These are phyloP conservation scores for Gloeostereum incarnatum DNA, from an alignment of 768 basidiomycete genomes.

Conservation along the genomic window DNA sequence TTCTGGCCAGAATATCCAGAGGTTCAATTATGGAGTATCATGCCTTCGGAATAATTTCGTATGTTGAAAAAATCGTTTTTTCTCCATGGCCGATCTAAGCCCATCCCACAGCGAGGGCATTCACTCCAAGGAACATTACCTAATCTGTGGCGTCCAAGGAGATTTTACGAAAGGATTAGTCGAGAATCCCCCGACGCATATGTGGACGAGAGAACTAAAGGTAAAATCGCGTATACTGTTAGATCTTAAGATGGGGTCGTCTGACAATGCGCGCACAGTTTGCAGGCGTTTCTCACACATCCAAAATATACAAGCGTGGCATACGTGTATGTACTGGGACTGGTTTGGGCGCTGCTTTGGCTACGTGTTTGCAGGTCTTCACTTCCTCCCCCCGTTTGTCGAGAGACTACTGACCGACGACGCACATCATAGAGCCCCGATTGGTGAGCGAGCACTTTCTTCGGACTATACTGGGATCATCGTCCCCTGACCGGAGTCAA, in stretches of 20 bases:
- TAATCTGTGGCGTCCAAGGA: conserved; percentile 80
- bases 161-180: conserved; percentile 75
- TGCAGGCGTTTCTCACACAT: conserved; percentile 77
- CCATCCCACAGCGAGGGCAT: conserved; percentile 48
- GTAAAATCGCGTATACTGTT: conserved; percentile 20
- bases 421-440: conserved; percentile 28
- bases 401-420: conserved; percentile 7
- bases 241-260: neutral
- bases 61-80: conserved; percentile 12
- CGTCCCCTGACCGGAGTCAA: neutral
- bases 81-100: neutral
- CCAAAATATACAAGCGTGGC: conserved; percentile 65
- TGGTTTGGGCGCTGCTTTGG: conserved; percentile 73
- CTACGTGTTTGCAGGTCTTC: conserved; percentile 73
- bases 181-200: conserved; percentile 55
- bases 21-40: conserved; percentile 75
- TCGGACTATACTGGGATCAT: neutral
- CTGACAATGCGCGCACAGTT: conserved; percentile 29
- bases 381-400: conserved; percentile 1
- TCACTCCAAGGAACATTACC: conserved; percentile 66
- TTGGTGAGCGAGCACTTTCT: conserved; percentile 24
- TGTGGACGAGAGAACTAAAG: conserved; percentile 82
- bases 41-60: conserved; percentile 81
- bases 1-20: conserved; percentile 73
- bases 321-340: conserved; percentile 84